phyloP scores from a whole-genome alignment of 2,329 filamentous ascomycete genomes.

The Dactylellina drechsleri region DNA sequence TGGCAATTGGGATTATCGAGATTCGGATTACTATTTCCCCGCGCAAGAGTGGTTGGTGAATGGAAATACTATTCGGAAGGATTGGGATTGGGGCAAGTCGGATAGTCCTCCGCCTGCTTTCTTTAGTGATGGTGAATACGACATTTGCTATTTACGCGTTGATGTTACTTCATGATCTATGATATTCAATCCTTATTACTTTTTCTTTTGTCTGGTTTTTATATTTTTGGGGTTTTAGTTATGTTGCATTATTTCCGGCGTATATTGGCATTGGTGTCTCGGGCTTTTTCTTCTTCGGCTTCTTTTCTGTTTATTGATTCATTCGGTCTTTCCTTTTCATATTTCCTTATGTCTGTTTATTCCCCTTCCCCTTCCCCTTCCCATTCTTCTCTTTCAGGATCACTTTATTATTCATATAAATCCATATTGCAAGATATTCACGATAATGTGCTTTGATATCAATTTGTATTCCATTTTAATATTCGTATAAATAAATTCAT shows the following conservation, averaged over 20 bases:
- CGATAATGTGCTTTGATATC: not conserved
- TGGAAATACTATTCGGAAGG: constrained; percentile 39
- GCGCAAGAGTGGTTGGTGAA: constrained; percentile 51
- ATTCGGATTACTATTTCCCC: constrained; percentile 48
- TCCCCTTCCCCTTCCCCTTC: not conserved
- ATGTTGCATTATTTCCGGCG: constrained; percentile 37
- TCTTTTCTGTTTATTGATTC: constrained; percentile 19
- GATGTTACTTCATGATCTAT: constrained; percentile 45
- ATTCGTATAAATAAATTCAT: too few relatives aligned
- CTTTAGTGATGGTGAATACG: constrained; percentile 44
- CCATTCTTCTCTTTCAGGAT: not conserved
- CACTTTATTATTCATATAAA: not conserved
- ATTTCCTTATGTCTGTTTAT: not conserved
- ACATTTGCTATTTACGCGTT: constrained; percentile 50
- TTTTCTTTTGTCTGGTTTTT: constrained; percentile 21
- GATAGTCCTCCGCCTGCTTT: constrained; percentile 54
- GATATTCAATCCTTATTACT: not conserved
- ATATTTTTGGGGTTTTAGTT: constrained; percentile 2
- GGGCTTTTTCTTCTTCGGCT: constrained; percentile 11
- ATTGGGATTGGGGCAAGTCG: constrained; percentile 46
- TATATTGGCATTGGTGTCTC: constrained; percentile 27
- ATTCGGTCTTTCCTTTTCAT: constrained; percentile 9
- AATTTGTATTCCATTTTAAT: not conserved
- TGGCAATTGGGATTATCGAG: constrained; percentile 47
- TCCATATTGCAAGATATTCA: not conserved